Base-by-base conservation (phyloP, 164 flowering plant species). In the Platanus orientalis region DNA sequence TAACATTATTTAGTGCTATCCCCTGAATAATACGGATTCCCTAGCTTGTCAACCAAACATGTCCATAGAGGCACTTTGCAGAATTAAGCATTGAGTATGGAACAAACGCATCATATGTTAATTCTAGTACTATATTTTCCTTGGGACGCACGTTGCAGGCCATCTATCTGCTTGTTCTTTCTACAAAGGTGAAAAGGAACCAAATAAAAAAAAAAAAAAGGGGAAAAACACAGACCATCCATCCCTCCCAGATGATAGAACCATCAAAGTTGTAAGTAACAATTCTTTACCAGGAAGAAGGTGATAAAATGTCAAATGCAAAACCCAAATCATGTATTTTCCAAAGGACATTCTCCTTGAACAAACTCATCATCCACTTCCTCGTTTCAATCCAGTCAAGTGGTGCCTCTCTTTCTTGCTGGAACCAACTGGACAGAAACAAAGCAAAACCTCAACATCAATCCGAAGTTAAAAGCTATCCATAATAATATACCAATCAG, bases 381-480 rank as follows among this genome's bases (percentile, higher is more conserved):
- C 30, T 49, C 48, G 12, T 48, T 58, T 52, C 44, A 63, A 61
- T 68, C 54, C 51, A 50, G 54, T 39, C 60, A 21, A 42, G 63
- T 44, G 40, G 42, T 39, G 61, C 30, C 55, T 67, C 36, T 30
- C 74, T 50, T 64, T 63, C 57, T 63, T 65, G 57, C 57, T 62
- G 69, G 65, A 67, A 28, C 70, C 61, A 66, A 74, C 76, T 67
- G 76, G 30, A 29, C 60, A 34, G 7, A 57, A n/a, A 10, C 56
- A 49, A 68, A 23, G 14, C 24, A 58, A 3, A 32, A 23, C 7
- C 36, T 16, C 51, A 55, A 17, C 4, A 17, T 42, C 28, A 40
- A 50, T 34, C 27, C 9, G n/a, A 23, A 19, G 59, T 14, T 34
- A 4, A 62, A 23, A 49, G 21, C 7, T 7, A 16, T 25, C n/a